Evolutionary conservation across 2,329 filamentous ascomycete species (phyloP), one percentile per base, ranked within the genome.

Genomic region (Bipolaris bicolor): DNA sequence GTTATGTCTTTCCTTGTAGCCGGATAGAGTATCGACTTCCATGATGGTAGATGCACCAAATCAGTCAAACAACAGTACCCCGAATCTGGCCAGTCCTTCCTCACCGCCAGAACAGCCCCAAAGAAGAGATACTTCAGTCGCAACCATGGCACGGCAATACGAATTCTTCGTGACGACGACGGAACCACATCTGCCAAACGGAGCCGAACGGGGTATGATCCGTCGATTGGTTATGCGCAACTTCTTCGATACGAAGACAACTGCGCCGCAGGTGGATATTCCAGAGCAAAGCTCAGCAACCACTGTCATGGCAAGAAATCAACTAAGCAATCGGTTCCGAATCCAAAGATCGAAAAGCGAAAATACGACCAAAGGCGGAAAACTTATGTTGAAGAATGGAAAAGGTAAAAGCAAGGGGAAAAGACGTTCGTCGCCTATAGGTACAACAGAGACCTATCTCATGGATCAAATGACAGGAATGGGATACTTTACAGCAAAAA

Each of bases 91-190:
- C 4, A 29, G 13, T 13, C 7, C 11, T 16, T 24, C 33, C 3
- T 24, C 39, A 15, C 0, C 16, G 10, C 13, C 22, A 52, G 7
- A 48, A 5, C 13, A 13, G 11, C 20, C 13, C 18, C 5, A n/a
- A 13, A 29, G 20, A 29, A 33, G 16, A 10, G 10, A n/a, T 20
- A 9, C 33, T 16, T 18, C 40, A n/a, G 24, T 24, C 3, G 24
- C 20, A 16, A 36, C 29, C n/a, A 48, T 57, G 52, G 61, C 61
- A 10, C 62, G 63, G 40, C 57, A 70, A 48, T 72, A 70, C 49
- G 59, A 71, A 44, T 72, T 71, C 52, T 68, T 72, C 36, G 63
- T 70, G 3, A 71, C 64, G 0, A 72, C 68, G 5, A 58, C 64
- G 7, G 53, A 66, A 41, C 64, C 65, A 29, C 58, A 66, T 36